Percentiles rank a stretch among this genome's conserved stretches.
Evolutionary conservation across 768 basidiomycete species (phyloP).

Genomic region (Agaricus blazei): DNA sequence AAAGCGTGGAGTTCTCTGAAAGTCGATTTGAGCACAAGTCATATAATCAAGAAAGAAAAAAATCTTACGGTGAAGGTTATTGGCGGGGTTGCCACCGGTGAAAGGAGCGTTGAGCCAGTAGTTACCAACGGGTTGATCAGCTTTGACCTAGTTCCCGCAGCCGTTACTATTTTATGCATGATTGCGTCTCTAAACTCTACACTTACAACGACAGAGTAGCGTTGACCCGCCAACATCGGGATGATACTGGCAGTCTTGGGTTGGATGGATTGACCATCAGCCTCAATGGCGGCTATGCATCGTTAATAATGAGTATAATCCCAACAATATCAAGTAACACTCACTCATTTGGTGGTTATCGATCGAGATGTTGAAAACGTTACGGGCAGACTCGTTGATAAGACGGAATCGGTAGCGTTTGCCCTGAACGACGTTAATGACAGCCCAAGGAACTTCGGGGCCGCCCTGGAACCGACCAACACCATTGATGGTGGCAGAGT

Average conservation of each 20-base stretch:
- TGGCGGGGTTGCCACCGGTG: conserved; percentile 24
- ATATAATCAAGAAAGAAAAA: too few species aligned
- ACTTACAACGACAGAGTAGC: conserved; percentile 35
- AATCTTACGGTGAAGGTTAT: conserved; percentile 24
- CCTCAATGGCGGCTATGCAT: conserved; percentile 27
- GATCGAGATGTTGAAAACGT: conserved; percentile 32
- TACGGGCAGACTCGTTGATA: conserved; percentile 44
- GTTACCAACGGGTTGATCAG: conserved; percentile 40
- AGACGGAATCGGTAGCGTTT: conserved; percentile 52
- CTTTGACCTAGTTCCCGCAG: conserved; percentile 18
- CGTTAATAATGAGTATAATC: background rate
- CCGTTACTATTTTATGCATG: background rate
- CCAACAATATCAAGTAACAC: conserved; percentile 1
- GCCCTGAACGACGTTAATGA: conserved; percentile 35
- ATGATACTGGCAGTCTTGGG: conserved; percentile 31
- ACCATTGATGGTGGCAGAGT: conserved; percentile 46
- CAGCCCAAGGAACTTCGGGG: conserved; percentile 30
- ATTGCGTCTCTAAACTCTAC: too few species aligned
- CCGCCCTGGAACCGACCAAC: conserved; percentile 37
- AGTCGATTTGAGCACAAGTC: too few species aligned
- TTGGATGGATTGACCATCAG: conserved; percentile 31
- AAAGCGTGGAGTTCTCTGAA: conserved; percentile 14
- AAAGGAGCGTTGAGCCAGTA: conserved; percentile 41
- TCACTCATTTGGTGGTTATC: conserved; percentile 26
- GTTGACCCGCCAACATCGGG: conserved; percentile 42